Base-by-base conservation (phyloP, 1,139 yeast species). In the Scheffersomyces quercinus region DNA sequence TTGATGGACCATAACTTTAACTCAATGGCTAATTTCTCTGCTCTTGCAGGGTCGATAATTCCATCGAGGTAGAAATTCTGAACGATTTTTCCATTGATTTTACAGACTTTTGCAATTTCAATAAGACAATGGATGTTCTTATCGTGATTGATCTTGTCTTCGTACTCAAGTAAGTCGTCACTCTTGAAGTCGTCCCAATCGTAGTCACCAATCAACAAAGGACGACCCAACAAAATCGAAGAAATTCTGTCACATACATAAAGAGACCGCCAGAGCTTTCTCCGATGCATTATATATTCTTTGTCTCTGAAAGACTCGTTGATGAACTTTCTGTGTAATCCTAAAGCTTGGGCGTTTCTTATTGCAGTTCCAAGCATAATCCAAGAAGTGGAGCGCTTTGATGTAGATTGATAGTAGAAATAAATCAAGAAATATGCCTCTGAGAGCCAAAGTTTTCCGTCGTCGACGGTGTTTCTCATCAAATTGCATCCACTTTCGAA, bases 301-400 rank as follows among this genome's bases (percentile, higher is more conserved):
- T 41, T 42, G 34, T 50, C 52, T 32, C 46, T 46, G 36, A 49
- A 50, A 6, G 53, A 49, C 37, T 58, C 62, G 46, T 60, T 59
- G 34, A 61, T 57, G 44, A 48, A 58, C 43, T 48, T 53, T n/a
- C 65, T 48, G 43, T 60, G 64, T 12, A 60, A 39, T 10, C 68
- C 64, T 31, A 65, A 44, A 5, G 65, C 56, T 46, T 62, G 67
- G 2, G 62, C 60, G 39, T 56, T 51, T 34, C 57, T 54, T 29
- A 64, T 58, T 4, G 69, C 63, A 10, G 51, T 47, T n/a, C 63
- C 60, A 29, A 65, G 43, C 54, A 52, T 49, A 24, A 52, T 43
- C 77, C 80, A 76, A 9, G 77, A 68, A 0, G 74, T 65, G 40
- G 68, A 65, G 46, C 73, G 62, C 38, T 67, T 64, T n/a, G 74